Evolutionary conservation across 129 eudicot species (phyloP), one percentile per base, ranked within the genome.

Genomic region (Lactuca sativa): DNA sequence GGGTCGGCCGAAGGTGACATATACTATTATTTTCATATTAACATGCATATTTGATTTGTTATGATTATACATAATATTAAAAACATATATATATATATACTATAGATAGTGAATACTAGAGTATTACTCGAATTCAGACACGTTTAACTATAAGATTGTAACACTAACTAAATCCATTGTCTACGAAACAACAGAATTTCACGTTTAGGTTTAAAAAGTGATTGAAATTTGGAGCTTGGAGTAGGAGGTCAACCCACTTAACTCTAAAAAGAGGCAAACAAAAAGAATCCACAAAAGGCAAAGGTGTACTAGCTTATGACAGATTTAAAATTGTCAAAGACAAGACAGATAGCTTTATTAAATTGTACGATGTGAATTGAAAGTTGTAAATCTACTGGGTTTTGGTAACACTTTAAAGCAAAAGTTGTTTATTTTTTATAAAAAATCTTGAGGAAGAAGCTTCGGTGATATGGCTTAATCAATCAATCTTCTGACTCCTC

Each of bases 381-480:
- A 38, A 38, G 0, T 21, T 60, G 70, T 69, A 76, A 44, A 3
- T 15, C 0, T 36, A 5, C 4, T 32, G 25, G 65, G 21, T 38
- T 12, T 9, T 63, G 36, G 38, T 4, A 4, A 13, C 9, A 30
- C 62, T 56, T 9, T 21, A 56, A 78, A 72, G 71, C 57, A 64
- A 66, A 72, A 78, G 77, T 65, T 36, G 30, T 13, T 6, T 8
- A 21, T 21, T 77, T 70, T 70, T 47, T 30, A 57, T 66, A 9
- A 57, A 49, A 10, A 31, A 62, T 54, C 87, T 79, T 83, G 66
- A 71, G 14, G 69, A 66, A 61, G 82, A 83, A 83, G 87, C 82
- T 75, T 79, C 84, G 69, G 30, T 68, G 65, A 36, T 57, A 71
- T 63, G 51, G 72, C 49, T 63, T 37, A 31, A 72, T 77, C 86